Conservation (phyloP, 176 grass and related monocot genomes). For the Avena sativa region DNA sequence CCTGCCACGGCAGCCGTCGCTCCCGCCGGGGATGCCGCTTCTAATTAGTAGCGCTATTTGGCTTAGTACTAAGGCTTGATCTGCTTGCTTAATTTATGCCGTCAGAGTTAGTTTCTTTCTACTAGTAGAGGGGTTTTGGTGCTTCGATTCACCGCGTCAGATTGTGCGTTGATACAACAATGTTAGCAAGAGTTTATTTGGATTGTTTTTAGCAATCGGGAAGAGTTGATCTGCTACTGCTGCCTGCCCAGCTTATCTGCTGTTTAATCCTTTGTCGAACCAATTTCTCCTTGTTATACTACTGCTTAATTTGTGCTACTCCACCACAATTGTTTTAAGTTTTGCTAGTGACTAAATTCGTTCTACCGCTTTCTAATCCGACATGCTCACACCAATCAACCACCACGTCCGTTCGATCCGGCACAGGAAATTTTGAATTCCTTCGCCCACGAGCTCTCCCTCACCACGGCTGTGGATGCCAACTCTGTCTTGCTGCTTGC, state of each 20-base stretch:
- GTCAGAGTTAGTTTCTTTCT: background rate
- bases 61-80: background rate
- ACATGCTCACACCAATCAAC: background rate
- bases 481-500: background rate
- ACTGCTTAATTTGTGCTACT: background rate
- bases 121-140: background rate
- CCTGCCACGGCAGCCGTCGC: background rate
- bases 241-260: background rate
- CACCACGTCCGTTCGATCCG: background rate
- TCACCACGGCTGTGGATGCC: background rate
- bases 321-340: background rate
- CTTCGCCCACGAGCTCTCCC: background rate
- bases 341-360: background rate
- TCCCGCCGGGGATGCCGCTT: background rate
- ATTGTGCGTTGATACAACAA: background rate
- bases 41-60: background rate
- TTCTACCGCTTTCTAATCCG: background rate
- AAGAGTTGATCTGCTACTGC: background rate
- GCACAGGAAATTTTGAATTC: background rate
- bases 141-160: background rate
- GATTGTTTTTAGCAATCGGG: too few species aligned
- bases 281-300: background rate
- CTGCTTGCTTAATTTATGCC: background rate
- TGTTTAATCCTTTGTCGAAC: background rate
- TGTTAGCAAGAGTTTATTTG: background rate